These are phyloP conservation scores for Plectosphaerella cucumerina DNA, from an alignment of 2,329 filamentous ascomycete genomes.

Conservation along the genomic window DNA sequence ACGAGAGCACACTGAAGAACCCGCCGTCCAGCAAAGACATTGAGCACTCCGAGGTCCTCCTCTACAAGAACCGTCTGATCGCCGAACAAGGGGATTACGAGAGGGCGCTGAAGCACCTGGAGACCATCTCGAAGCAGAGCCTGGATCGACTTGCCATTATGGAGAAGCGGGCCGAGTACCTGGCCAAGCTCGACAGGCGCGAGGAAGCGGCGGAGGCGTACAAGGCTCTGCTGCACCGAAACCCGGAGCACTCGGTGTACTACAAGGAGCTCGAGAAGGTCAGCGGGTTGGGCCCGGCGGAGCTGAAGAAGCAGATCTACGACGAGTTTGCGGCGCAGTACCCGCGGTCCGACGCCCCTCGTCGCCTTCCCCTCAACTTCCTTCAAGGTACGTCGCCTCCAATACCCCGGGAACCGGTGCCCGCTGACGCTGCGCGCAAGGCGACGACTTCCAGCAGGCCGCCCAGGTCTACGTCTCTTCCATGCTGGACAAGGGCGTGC, in stretches of 20 bases:
- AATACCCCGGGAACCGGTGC: neutral
- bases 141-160: slow-evolving; percentile 81
- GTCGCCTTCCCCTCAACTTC: slow-evolving; percentile 86
- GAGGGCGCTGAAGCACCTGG: slow-evolving; percentile 80
- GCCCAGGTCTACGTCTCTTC: slow-evolving; percentile 75
- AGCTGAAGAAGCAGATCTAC: slow-evolving; percentile 67
- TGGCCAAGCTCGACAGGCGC: slow-evolving; percentile 70
- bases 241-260: slow-evolving; percentile 82
- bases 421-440: slow-evolving; percentile 33
- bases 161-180: slow-evolving; percentile 81
- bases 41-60: slow-evolving; percentile 87
- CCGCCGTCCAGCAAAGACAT: slow-evolving; percentile 73
- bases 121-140: slow-evolving; percentile 70
- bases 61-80: slow-evolving; percentile 96
- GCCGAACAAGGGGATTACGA: slow-evolving; percentile 82
- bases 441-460: slow-evolving; percentile 73
- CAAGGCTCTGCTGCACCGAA: slow-evolving; percentile 74
- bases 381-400: slow-evolving; percentile 54
- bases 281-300: slow-evolving; percentile 54
- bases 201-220: slow-evolving; percentile 82
- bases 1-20: slow-evolving; percentile 87
- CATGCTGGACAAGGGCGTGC: slow-evolving; percentile 89
- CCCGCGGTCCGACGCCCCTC: slow-evolving; percentile 78
- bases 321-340: slow-evolving; percentile 75
- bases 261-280: slow-evolving; percentile 70